A percentile compares a stretch with the other conserved stretches of the same genome.
Evolutionary conservation across 352 stramenopile genomes (phyloP).

Genomic region (Phytopythium chamaehyphon): DNA sequence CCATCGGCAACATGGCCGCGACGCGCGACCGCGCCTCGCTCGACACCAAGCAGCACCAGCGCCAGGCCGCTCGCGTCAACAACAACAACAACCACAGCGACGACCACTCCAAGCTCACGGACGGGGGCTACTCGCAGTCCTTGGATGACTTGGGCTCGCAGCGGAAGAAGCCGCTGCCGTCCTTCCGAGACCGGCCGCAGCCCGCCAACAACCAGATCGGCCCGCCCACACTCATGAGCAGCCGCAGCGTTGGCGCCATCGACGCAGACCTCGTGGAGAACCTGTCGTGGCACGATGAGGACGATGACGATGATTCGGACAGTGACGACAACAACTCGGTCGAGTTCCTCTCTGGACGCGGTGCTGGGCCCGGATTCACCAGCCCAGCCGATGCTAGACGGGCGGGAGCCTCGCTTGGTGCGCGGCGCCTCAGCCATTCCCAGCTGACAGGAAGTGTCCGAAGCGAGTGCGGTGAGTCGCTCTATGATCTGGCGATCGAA

Average conservation of each 20-base stretch:
- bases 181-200: conserved; percentile 2
- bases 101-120: conserved; percentile 2
- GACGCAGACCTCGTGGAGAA: conserved; percentile 16
- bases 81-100: conserved; percentile 6
- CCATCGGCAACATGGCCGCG: conserved; percentile 10
- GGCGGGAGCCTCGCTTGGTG: not conserved
- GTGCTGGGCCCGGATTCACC: not conserved
- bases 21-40: conserved; percentile 11
- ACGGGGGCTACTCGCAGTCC: not conserved
- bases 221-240: conserved; percentile 6
- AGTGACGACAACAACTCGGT: conserved; percentile 8
- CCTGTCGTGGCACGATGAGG: conserved; percentile 22
- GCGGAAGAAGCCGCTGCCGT: conserved; percentile 6
- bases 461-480: conserved; percentile 2
- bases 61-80: conserved; percentile 2
- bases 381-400: not conserved
- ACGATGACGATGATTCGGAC: conserved; percentile 14
- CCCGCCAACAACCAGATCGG: conserved; percentile 10
- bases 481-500: conserved; percentile 58
- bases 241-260: conserved; percentile 12
- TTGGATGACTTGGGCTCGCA: not conserved
- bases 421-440: conserved; percentile 2
- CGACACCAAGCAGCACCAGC: conserved; percentile 6
- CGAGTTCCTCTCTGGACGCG: conserved; percentile 1
- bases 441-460: conserved; percentile 2